Conservation (phyloP, 1,284 basidiomycete species). For the Hymenochaete sp. region DNA sequence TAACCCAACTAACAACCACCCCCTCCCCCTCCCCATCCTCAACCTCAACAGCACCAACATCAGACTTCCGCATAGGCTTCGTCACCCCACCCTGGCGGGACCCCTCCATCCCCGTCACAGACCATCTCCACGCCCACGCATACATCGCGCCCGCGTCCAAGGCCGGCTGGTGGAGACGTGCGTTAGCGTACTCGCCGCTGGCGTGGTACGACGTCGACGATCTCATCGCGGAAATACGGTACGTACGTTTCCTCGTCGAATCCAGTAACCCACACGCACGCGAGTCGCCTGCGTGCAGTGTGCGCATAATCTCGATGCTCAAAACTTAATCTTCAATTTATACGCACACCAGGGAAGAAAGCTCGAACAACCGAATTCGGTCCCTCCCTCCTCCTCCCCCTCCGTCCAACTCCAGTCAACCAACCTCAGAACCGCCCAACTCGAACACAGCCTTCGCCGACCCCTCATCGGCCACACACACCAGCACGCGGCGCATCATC, state of each 20-base stretch:
- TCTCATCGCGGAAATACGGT: slow-evolving; percentile 73
- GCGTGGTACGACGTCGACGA: slow-evolving; percentile 72
- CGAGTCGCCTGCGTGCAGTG: background rate
- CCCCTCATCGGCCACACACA: slow-evolving; percentile 43
- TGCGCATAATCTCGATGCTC: background rate
- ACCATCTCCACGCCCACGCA: slow-evolving; percentile 69
- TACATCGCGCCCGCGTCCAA: slow-evolving; percentile 55
- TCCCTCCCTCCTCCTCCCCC: background rate
- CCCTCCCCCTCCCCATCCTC: slow-evolving; percentile 29
- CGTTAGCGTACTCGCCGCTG: slow-evolving; percentile 52
- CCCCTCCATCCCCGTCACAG: slow-evolving; percentile 64
- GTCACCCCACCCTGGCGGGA: slow-evolving; percentile 68
- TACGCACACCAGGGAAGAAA: slow-evolving; percentile 9
- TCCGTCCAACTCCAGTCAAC: too few relatives aligned
- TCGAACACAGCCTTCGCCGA: too few relatives aligned
- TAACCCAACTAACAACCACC: slow-evolving; percentile 37
- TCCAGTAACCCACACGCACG: too few relatives aligned
- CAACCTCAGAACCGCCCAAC: too few relatives aligned
- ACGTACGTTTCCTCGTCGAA: slow-evolving; percentile 23
- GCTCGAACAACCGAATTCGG: slow-evolving; percentile 12
- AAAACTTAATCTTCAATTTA: background rate
- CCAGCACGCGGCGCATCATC: slow-evolving; percentile 24
- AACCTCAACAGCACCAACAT: slow-evolving; percentile 23
- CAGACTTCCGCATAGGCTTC: slow-evolving; percentile 54
- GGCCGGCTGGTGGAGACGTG: slow-evolving; percentile 66